Evolutionary conservation across 1,284 basidiomycete genomes (phyloP).

Genomic region (Erythrobasidium hasegawianum): DNA sequence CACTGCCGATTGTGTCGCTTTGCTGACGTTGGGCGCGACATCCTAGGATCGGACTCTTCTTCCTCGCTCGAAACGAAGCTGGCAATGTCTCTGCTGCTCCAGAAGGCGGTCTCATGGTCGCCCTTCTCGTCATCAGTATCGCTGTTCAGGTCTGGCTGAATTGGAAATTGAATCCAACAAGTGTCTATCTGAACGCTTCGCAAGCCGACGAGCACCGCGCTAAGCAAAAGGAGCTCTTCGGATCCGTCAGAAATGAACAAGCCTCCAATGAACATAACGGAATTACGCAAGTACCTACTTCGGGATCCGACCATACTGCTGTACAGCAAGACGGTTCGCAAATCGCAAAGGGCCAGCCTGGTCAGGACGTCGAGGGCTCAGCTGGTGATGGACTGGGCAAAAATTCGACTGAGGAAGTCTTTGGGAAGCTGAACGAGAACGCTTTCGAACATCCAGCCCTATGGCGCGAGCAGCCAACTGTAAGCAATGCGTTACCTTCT

Average conservation of each 20-base stretch:
- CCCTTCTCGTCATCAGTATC: constrained; percentile 69
- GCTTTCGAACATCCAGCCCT: too few relatives aligned
- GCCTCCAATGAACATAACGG: not conserved
- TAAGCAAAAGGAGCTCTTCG: constrained; percentile 1
- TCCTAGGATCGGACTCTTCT: constrained; percentile 67
- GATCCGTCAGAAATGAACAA: not conserved
- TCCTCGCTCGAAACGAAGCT: constrained; percentile 65
- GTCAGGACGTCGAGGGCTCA: too few relatives aligned
- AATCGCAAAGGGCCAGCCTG: not conserved
- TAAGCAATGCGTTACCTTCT: not conserved
- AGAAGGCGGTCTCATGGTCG: constrained; percentile 66
- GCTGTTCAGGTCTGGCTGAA: constrained; percentile 46
- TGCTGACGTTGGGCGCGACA: not conserved
- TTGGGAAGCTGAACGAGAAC: not conserved
- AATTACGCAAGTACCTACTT: not conserved
- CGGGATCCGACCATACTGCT: not conserved
- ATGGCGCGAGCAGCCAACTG: too few relatives aligned
- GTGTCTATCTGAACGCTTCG: not conserved
- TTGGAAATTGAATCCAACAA: not conserved
- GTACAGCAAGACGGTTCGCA: not conserved
- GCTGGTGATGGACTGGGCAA: not conserved
- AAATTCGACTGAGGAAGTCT: not conserved
- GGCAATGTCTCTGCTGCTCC: constrained; percentile 59
- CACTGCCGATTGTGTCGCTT: constrained; percentile 7
- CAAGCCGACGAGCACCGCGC: not conserved